Percentiles rank a stretch among this genome's conserved stretches.
phyloP scores from a whole-genome alignment of 2,329 filamentous ascomycete genomes.

The Penicillium sp. region DNA sequence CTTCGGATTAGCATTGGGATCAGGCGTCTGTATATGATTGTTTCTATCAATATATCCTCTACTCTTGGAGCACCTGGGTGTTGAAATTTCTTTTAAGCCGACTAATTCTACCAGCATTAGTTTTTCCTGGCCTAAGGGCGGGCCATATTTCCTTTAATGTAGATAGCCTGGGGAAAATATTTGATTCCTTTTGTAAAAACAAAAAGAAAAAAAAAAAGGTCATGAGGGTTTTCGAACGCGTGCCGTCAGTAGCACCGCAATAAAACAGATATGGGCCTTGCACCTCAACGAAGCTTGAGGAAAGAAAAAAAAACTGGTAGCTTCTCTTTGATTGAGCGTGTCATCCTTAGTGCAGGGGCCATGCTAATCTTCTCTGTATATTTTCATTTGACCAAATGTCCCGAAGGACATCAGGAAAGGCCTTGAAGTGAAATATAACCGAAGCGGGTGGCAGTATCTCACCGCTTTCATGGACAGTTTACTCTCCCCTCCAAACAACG shows the following conservation, averaged over 20 bases:
- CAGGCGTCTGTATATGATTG: neutral
- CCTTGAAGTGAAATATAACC: neutral
- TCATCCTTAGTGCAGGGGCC: conserved; percentile 91
- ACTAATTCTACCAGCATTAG: too few relatives aligned
- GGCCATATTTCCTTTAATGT: too few relatives aligned
- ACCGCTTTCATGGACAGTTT: neutral
- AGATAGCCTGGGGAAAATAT: too few relatives aligned
- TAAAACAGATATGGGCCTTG: neutral
- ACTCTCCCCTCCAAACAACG: neutral
- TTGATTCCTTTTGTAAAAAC: neutral
- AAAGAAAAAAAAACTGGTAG: conserved; percentile 62
- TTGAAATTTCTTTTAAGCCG: neutral
- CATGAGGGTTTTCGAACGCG: neutral
- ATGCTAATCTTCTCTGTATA: conserved; percentile 80
- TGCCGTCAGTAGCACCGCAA: neutral
- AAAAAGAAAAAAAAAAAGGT: neutral
- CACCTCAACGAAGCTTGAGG: conserved; percentile 17
- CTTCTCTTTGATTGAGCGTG: conserved; percentile 81
- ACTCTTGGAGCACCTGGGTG: neutral
- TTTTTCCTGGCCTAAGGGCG: too few relatives aligned
- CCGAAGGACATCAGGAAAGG: conserved; percentile 36
- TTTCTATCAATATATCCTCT: neutral
- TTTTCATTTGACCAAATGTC: conserved; percentile 65
- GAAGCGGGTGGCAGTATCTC: neutral
- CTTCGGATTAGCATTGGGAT: neutral